Evolutionary conservation across 306 rosid species (phyloP).

Genomic region (Pyrus betulifolia): DNA sequence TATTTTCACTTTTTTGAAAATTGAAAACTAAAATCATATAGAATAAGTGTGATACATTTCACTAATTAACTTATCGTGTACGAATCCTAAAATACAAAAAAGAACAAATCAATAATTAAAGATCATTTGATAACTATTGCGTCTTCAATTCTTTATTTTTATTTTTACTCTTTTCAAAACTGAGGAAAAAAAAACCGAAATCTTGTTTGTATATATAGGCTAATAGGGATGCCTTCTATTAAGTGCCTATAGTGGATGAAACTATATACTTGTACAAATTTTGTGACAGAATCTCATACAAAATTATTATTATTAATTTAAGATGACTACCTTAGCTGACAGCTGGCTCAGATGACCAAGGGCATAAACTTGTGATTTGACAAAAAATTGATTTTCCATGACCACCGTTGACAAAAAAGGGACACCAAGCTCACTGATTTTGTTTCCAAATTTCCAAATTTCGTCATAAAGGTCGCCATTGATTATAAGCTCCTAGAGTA

Average conservation of each 20-base stretch:
- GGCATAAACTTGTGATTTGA: not conserved
- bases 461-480: no score
- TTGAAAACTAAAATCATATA: not conserved
- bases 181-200: no score
- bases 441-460: not conserved
- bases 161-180: no score
- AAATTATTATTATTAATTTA: not conserved
- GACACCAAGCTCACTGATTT: not conserved
- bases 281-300: no score
- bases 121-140: no score
- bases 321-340: not conserved
- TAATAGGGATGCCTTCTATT: not conserved
- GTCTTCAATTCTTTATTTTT: no score
- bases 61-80: not conserved
- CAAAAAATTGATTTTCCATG: not conserved
- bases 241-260: no score
- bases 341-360: not conserved
- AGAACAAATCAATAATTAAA: no score
- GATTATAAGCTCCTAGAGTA: no score
- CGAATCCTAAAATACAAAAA: not conserved
- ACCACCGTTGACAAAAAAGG: not conserved
- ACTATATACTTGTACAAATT: no score
- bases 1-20: no score
- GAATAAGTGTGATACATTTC: not conserved
- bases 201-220: not conserved